Evolutionary conservation across 176 grass and related monocot species (phyloP).

Genomic region (Eragrostis curvula): DNA sequence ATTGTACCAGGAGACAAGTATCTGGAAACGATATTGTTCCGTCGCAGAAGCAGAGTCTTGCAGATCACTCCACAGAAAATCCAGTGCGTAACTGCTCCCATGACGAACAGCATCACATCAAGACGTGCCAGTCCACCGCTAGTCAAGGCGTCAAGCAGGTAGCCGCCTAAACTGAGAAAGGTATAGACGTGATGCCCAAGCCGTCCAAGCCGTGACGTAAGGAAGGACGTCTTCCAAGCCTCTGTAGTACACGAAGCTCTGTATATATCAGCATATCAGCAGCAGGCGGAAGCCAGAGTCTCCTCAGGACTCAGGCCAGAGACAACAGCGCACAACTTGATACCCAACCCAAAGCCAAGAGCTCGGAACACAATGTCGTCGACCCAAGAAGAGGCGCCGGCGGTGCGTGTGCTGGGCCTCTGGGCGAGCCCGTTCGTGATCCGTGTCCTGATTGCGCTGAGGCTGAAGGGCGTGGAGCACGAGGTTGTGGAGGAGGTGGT

Average conservation of each 20-base stretch:
- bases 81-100: background rate
- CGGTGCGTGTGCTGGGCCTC: conserved; percentile 23
- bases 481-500: conserved; percentile 41
- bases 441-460: conserved; percentile 40
- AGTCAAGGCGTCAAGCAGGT: background rate
- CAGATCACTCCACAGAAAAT: background rate
- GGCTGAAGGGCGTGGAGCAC: conserved; percentile 50
- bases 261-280: background rate
- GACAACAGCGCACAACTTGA: no score
- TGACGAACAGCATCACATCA: background rate
- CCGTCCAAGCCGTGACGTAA: background rate
- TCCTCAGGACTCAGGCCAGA: no score
- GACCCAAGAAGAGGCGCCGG: background rate
- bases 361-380: background rate
- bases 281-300: background rate
- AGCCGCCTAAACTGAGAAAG: background rate
- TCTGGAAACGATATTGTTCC: no score
- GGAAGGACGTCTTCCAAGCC: background rate
- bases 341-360: no score
- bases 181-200: background rate
- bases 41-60: background rate
- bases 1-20: background rate
- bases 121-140: background rate
- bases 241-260: background rate
- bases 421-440: conserved; percentile 27